Evolutionary conservation across 2,329 filamentous ascomycete genomes (phyloP), one percentile per base, ranked within the genome.

Genomic region (Ceratocystis albifundus): DNA sequence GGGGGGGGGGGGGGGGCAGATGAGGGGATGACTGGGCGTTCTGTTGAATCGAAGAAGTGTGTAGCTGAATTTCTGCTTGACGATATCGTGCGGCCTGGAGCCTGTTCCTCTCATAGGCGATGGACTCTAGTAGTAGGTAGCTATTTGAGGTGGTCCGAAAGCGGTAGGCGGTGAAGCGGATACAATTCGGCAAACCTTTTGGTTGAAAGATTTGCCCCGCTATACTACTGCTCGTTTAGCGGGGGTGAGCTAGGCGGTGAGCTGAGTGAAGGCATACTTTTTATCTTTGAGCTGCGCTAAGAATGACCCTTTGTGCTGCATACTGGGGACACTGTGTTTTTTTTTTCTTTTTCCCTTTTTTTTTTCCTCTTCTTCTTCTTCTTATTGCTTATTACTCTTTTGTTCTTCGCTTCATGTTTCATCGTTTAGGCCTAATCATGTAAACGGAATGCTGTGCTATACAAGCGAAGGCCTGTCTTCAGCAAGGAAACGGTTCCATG

Each of bases 161-260:
- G 28, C 55, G 55, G 55, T 59, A 59, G 55, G 55, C 55, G 55
- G 55, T 59, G 55, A 59, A 25, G 12, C 6, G 25, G 55, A 4
- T 36, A 32, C 25, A n/a, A 8, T 48, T 25, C 53, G 53, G 55
- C 55, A 59, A 36, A 32, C 36, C 36, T 59, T 59, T 17, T n/a
- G 55, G 55, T 4, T 28, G n/a, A 36, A 36, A 36, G 15, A 32
- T 32, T 3, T 59, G 55, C 55, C 55, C 55, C 55, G 55, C 55
- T 32, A 20, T 59, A 59, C 7, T 32, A 30, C 8, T 53, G 48
- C 17, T 36, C 28, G 22, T 28, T 59, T 36, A 59, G 55, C 55
- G 55, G 55, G 55, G 55, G 28, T 59, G 25, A 12, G 10, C 10
- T 36, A 25, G 55, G 55, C 55, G 55, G 55, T 59, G 17, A 32